These are phyloP conservation scores for Phoma sp. DNA, from an alignment of 2,329 filamentous ascomycete genomes.

Conservation along the genomic window DNA sequence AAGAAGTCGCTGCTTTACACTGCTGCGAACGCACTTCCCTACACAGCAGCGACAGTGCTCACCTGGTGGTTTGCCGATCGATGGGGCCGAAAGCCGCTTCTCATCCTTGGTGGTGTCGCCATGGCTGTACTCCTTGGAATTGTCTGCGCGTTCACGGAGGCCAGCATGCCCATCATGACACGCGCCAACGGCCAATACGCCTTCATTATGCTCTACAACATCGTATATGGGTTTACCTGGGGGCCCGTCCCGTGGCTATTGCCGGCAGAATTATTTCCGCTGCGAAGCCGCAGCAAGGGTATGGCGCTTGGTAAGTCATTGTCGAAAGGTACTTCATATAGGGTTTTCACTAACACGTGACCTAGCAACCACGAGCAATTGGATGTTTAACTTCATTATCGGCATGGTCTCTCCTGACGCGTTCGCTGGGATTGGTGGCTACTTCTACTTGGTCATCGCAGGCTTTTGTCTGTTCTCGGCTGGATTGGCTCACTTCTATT, in stretches of 20 bases:
- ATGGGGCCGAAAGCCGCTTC: conserved; percentile 51
- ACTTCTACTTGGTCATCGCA: conserved; percentile 53
- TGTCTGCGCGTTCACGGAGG: conserved; percentile 50
- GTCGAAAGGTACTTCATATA: background rate
- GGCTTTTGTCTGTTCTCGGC: conserved; percentile 51
- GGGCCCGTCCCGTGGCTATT: conserved; percentile 52
- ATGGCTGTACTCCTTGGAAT: conserved; percentile 47
- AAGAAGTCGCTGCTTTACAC: conserved; percentile 51
- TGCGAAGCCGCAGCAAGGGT: conserved; percentile 50
- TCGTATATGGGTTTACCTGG: conserved; percentile 49
- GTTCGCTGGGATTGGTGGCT: conserved; percentile 52
- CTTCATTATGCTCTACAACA: conserved; percentile 51
- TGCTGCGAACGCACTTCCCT: conserved; percentile 50
- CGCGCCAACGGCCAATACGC: conserved; percentile 49
- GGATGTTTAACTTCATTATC: conserved; percentile 50
- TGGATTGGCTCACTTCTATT: conserved; percentile 49
- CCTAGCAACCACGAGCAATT: conserved; percentile 47
- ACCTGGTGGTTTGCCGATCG: conserved; percentile 51
- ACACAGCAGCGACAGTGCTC: conserved; percentile 49
- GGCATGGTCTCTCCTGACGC: conserved; percentile 53
- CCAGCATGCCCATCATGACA: conserved; percentile 32
- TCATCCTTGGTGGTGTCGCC: conserved; percentile 38
- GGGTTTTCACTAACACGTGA: background rate
- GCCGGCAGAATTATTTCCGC: conserved; percentile 45
- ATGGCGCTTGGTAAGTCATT: conserved; percentile 40